phyloP scores from a whole-genome alignment of 257 asterid genomes.

The Solanum sparsipilum region DNA sequence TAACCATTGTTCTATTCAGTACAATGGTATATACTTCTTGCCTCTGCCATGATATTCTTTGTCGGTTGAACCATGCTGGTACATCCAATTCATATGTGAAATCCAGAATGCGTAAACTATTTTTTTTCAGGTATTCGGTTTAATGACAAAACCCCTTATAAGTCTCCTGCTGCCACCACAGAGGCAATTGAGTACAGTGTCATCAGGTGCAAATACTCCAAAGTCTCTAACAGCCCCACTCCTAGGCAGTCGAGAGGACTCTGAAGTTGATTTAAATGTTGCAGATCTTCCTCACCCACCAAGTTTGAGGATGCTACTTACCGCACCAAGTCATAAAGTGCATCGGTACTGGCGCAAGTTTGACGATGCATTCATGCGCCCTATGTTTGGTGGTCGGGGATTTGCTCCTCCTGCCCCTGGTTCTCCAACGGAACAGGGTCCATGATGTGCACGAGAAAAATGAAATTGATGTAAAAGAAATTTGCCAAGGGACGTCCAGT shows the following conservation, averaged over 20 bases:
- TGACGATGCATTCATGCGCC: slow-evolving; percentile 35
- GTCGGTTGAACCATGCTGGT: background rate
- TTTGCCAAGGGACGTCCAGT: background rate
- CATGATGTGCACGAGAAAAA: background rate
- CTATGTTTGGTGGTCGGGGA: slow-evolving; percentile 38
- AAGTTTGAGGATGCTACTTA: slow-evolving; percentile 21
- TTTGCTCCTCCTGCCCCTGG: slow-evolving; percentile 24
- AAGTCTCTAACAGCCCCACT: slow-evolving; percentile 14
- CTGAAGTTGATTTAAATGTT: slow-evolving; percentile 13
- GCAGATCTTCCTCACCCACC: slow-evolving; percentile 9
- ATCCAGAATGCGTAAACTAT: background rate
- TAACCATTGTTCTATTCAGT: slow-evolving; percentile 32
- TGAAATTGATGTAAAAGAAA: background rate
- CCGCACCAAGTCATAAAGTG: slow-evolving; percentile 26
- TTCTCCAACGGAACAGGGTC: slow-evolving; percentile 19
- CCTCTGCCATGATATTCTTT: background rate
- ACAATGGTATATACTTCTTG: slow-evolving; percentile 19
- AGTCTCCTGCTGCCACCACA: slow-evolving; percentile 17
- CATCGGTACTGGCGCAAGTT: slow-evolving; percentile 32
- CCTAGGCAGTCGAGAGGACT: slow-evolving; percentile 7
- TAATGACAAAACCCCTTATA: slow-evolving; percentile 32
- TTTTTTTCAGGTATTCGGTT: slow-evolving; percentile 20
- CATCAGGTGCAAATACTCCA: slow-evolving; percentile 18
- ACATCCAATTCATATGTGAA: background rate
- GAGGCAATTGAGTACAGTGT: slow-evolving; percentile 7